Evolutionary conservation across 257 asterid genomes (phyloP), one percentile per base, ranked within the genome.

Genomic region (Asclepias syriaca): DNA sequence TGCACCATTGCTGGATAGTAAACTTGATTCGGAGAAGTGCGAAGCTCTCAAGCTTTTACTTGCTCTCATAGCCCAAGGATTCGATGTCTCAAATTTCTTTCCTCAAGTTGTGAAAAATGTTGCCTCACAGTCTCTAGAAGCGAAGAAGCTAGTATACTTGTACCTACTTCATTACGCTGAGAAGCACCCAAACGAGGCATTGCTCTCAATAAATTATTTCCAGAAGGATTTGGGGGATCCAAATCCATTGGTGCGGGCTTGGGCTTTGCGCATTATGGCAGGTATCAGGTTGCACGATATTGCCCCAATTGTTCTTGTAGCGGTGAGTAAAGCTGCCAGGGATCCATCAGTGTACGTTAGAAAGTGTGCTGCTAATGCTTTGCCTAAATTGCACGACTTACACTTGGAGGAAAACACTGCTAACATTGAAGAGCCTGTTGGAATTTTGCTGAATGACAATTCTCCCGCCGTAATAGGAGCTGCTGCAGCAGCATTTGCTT

Each of bases 61-160:
- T 75, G 97, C 98, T 57, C 90, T 91, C 69, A 89, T 93, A 65
- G 97, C 97, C 22, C 98, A 93, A 83, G 97, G 98, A 37, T 77
- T 86, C 51, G 96, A 89, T 32, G 96, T 93, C 78, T 82, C 96
- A 81, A 87, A 72, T 83, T 87, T 81, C 93, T 93, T 93, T 78
- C 97, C 98, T 75, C 96, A 91, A 85, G 97, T 91, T 77, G 99
- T 94, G 87, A 94, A 94, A 80, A 94, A 91, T 70, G 99, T 94
- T 69, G 98, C 99, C 15, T 85, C 99, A 6, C 96, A 86, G 74
- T 88, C 99, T 10, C 64, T 88, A 73, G 97, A 92, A 85, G 96
- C 90, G 67, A 95, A 95, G 91, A 95, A 95, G 93, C 91, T 95
- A 61, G 98, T 86, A 72, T 95, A 95, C 90, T 78, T 90, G 85